Evolutionary conservation across 148 eudicot genomes (phyloP), one percentile per base, ranked within the genome.

Genomic region (Rhododendron ovatum): DNA sequence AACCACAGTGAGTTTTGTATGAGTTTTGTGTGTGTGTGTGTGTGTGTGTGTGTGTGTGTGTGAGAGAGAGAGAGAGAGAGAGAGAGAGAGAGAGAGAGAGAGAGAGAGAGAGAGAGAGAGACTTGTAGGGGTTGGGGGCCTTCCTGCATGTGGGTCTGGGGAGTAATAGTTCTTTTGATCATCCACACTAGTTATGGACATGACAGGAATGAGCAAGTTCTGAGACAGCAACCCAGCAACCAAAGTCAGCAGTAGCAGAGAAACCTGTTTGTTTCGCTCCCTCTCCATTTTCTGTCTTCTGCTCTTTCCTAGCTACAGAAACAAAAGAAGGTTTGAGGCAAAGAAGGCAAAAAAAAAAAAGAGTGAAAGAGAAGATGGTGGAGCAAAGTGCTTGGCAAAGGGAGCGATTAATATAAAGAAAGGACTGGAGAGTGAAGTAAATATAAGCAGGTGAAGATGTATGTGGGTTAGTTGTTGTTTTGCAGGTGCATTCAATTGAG

Each of bases 391-490:
- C n/a, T 84, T 7, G 11, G 43, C 57, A 53, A 41, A 81, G 43
- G 86, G 83, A 85, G 87, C 33, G 81, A 37, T 80, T 80, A 90
- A 87, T 92, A 89, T 92, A 89, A 80, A 88, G 86, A 82, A 18
- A 39, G 45, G 50, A 33, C 24, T 83, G 86, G 20, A 71, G 85
- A 41, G 85, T 85, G 90, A 63, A 90, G 91, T 92, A 92, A 93
- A 90, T 92, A 89, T 74, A 87, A 85, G 87, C 92, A 91, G 96
- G 92, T 89, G 88, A 89, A 87, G 57, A 74, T 53, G 92, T 90
- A 76, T 90, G 93, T 88, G 89, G 87, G 95, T 91, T 93, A 89
- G 91, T 91, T 95, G 92, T 86, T 89, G 63, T 73, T 76, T 84
- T 91, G 93, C 92, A 91, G 90, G 55, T 18, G 92, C 93, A 93